Base-by-base conservation (phyloP, 768 basidiomycete species). In the Leccinum fibrillosum region DNA sequence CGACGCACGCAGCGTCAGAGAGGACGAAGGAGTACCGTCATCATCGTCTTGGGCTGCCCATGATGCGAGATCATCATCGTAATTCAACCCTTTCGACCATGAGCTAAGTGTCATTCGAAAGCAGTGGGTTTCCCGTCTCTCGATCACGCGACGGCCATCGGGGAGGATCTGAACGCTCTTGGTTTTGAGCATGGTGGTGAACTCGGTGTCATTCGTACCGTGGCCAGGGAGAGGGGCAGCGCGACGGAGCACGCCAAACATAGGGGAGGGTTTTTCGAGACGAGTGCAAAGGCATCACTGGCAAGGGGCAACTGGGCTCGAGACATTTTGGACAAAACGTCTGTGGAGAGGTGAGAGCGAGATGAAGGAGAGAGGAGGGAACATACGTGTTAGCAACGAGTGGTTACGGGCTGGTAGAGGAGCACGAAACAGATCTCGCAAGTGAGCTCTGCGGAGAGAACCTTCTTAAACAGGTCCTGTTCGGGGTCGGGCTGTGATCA, bases 91-190 rank as follows among this genome's bases (percentile, higher is more conserved):
- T 76, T 70, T 96, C 93, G 42, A 94, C 84, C 52, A 90, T 77
- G 12, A 85, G 86, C 69, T 98, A 98, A 4, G 96, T 95, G 69
- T 98, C 96, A 98, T 81, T 58, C 92, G 83, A 73, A 98, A 98
- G 7, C 96, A 84, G 67, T 82, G 66, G 11, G 76, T 75, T 10
- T 89, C 89, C 68, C 81, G 76, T 4, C 90, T 81, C 81, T 93
- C 78, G 72, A 90, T 89, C 78, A 94, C 82, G 72, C 91, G 92
- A 51, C 94, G 78, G 12, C 96, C 96, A 71, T 98, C 96, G 3
- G 86, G 80, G 26, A 94, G 78, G 85, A 92, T 90, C 69, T 91
- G 88, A 8, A 96, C 92, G 62, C 80, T 83, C 61, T 82, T 81
- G 58, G 98, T 94, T 71, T 92, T 85, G 54, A 98, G 81, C 87